Evolutionary conservation across 1,139 yeast genomes (phyloP).

Genomic region (Candida glucosophila): DNA sequence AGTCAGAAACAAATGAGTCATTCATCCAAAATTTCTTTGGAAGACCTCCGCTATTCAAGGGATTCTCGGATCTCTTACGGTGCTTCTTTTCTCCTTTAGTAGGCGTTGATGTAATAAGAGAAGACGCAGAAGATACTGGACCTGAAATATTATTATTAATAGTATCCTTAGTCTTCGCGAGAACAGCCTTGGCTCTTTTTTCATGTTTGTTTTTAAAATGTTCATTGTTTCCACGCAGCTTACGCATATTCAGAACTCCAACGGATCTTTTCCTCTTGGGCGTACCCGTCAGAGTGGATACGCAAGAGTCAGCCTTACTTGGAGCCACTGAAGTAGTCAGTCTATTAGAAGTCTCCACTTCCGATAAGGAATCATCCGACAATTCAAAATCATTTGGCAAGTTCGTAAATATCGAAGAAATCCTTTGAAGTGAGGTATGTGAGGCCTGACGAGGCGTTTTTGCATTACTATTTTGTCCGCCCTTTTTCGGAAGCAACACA

Average conservation of each 20-base stretch:
- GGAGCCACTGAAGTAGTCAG: constrained; percentile 10
- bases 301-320: constrained; percentile 4
- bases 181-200: constrained; percentile 18
- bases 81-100: constrained; percentile 18
- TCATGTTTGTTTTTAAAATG: constrained; percentile 18
- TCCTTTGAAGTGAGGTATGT: constrained; percentile 10
- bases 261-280: no score
- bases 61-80: constrained; percentile 35
- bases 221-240: constrained; percentile 1
- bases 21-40: constrained; percentile 86
- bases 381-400: constrained; percentile 42
- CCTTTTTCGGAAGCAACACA: neutral
- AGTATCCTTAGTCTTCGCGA: constrained; percentile 33
- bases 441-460: no score
- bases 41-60: constrained; percentile 40
- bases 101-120: constrained; percentile 12
- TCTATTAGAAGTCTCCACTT: constrained; percentile 22
- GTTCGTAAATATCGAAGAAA: constrained; percentile 36
- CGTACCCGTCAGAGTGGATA: neutral
- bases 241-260: constrained; percentile 1
- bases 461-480: constrained; percentile 1
- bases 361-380: constrained; percentile 35
- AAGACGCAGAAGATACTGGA: constrained; percentile 24
- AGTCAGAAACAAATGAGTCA: constrained; percentile 76
- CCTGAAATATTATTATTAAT: constrained; percentile 22